A percentile compares a stretch with the other conserved stretches of the same genome.
phyloP scores from a whole-genome alignment of 495 filamentous ascomycete species.

The Aspergillus saccharolyticus region DNA sequence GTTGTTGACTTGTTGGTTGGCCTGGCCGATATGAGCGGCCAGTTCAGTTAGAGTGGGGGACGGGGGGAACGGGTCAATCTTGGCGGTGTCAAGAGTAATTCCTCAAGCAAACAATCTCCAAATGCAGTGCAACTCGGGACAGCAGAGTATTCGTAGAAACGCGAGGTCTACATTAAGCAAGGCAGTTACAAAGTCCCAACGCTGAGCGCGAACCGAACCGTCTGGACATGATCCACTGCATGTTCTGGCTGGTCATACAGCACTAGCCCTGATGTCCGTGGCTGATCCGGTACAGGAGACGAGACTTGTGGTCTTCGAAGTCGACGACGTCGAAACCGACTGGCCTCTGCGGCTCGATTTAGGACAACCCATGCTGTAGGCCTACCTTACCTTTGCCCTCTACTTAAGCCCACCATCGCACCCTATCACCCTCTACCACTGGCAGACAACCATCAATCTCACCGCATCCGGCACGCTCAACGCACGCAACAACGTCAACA shows the following conservation, averaged over 20 bases:
- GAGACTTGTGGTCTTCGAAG: conserved; percentile 43
- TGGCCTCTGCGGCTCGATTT: conserved; percentile 48
- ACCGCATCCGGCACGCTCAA: neutral
- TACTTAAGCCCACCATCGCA: neutral
- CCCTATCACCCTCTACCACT: neutral
- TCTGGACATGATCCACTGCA: conserved; percentile 29
- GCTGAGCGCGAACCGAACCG: conserved; percentile 27
- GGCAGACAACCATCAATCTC: neutral
- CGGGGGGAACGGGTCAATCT: too few species aligned
- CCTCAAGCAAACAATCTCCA: too few species aligned
- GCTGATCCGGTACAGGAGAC: neutral
- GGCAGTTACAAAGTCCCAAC: conserved; percentile 17
- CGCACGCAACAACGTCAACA: conserved; percentile 4
- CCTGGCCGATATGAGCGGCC: neutral
- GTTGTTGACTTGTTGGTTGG: neutral
- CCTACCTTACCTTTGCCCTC: too few species aligned
- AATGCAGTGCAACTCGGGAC: too few species aligned
- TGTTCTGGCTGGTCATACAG: conserved; percentile 22
- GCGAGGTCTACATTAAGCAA: too few species aligned
- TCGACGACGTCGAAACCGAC: conserved; percentile 44
- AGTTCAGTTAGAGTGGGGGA: neutral
- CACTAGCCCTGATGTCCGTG: neutral
- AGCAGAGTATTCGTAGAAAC: too few species aligned
- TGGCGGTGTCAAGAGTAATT: too few species aligned
- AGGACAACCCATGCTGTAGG: conserved; percentile 38